phyloP scores from a whole-genome alignment of 176 grass and related monocot species.

The Musa itinerans region DNA sequence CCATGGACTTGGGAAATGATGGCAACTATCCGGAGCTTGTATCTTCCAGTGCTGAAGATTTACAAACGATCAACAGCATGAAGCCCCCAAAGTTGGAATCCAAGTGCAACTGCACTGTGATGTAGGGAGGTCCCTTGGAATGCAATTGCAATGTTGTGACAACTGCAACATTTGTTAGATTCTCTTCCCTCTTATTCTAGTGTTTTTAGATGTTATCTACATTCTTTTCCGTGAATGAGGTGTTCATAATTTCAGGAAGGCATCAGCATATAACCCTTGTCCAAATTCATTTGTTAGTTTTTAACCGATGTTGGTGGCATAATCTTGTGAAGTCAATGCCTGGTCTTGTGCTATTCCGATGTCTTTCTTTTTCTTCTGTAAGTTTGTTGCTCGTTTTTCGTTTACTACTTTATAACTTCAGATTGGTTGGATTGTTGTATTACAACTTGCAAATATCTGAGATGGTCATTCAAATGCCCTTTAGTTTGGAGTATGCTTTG shows the following conservation, averaged over 20 bases:
- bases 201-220: no score
- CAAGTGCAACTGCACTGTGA: slow-evolving; percentile 93
- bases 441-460: no score
- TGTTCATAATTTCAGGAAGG: not conserved
- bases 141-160: not conserved
- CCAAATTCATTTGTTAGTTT: not conserved
- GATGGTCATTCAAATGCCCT: no score
- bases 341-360: not conserved
- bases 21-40: slow-evolving; percentile 30
- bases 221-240: no score
- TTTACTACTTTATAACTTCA: no score
- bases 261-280: not conserved
- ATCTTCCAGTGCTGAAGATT: slow-evolving; percentile 23
- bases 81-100: slow-evolving; percentile 85
- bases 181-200: not conserved
- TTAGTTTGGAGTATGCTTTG: no score
- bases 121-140: slow-evolving; percentile 26
- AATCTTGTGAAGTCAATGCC: not conserved
- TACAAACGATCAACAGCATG: slow-evolving; percentile 38
- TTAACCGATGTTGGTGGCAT: not conserved
- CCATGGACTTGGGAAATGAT: slow-evolving; percentile 11
- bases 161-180: not conserved
- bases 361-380: not conserved
- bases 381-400: no score
- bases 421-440: no score